These are phyloP conservation scores for Kodamaea sp. DNA, from an alignment of 1,139 yeast species.

Conservation along the genomic window DNA sequence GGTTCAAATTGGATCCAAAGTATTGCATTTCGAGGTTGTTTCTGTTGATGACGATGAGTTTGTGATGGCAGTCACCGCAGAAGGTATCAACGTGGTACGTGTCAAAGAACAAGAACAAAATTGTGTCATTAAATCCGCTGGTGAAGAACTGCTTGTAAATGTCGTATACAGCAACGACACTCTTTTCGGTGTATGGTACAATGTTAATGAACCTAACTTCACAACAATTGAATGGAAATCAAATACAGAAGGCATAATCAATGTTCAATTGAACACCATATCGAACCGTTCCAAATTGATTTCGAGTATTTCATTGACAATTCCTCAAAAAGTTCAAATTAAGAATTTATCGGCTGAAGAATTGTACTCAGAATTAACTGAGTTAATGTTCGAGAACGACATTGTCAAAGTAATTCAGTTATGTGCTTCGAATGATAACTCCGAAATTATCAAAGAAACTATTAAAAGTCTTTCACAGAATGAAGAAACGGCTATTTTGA, in stretches of 20 bases:
- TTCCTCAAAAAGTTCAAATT: conserved; percentile 13
- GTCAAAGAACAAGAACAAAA: neutral
- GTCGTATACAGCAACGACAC: conserved; percentile 9
- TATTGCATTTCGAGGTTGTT: conserved; percentile 1
- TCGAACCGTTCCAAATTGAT: neutral
- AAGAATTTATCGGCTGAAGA: conserved; percentile 22
- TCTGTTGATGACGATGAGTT: conserved; percentile 12
- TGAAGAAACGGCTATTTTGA: conserved; percentile 15
- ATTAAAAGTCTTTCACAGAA: conserved; percentile 23
- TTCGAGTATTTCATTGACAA: conserved; percentile 3
- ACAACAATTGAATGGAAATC: conserved; percentile 19
- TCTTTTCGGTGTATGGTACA: conserved; percentile 35
- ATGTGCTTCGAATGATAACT: conserved; percentile 34
- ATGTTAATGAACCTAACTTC: conserved; percentile 29
- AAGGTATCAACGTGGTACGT: conserved; percentile 27
- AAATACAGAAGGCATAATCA: conserved; percentile 15
- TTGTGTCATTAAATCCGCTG: neutral
- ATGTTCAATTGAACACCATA: conserved; percentile 7
- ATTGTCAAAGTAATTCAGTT: conserved; percentile 19
- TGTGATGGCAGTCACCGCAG: conserved; percentile 26
- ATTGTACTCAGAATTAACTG: conserved; percentile 22
- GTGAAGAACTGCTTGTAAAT: conserved; percentile 7
- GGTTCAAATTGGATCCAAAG: too few relatives aligned
- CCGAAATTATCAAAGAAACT: conserved; percentile 33
- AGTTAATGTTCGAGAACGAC: conserved; percentile 12